A percentile compares a stretch with the other conserved stretches of the same genome.
These are phyloP conservation scores for Phytophthora pisi DNA, from an alignment of 352 stramenopile genomes.

Conservation along the genomic window DNA sequence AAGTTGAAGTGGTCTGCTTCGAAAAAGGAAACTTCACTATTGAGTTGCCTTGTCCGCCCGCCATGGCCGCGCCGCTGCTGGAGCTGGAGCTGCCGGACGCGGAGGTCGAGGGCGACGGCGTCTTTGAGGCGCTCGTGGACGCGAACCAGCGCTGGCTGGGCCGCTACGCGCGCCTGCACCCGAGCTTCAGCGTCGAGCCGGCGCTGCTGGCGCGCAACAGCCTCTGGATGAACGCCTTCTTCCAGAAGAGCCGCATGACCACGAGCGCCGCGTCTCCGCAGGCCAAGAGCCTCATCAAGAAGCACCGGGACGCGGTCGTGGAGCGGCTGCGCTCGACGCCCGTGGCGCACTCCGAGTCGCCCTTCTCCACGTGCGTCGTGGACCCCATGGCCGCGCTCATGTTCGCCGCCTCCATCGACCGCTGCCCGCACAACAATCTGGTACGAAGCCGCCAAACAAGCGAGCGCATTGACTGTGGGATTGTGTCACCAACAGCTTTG, in stretches of 20 bases:
- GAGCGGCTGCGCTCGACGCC: constrained; percentile 44
- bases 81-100: constrained; percentile 47
- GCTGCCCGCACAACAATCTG: constrained; percentile 65
- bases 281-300: constrained; percentile 59
- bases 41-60: neutral
- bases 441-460: constrained; percentile 25
- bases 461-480: too few species aligned
- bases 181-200: constrained; percentile 58
- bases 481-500: neutral
- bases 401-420: constrained; percentile 62
- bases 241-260: constrained; percentile 80
- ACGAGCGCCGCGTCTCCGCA: constrained; percentile 61
- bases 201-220: constrained; percentile 69
- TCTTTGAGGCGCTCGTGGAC: constrained; percentile 57
- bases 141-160: constrained; percentile 73
- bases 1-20: constrained; percentile 23
- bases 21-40: neutral
- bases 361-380: constrained; percentile 54
- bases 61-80: constrained; percentile 23
- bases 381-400: constrained; percentile 71
- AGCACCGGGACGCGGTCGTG: constrained; percentile 53
- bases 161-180: constrained; percentile 61
- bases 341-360: constrained; percentile 46
- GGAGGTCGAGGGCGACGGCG: constrained; percentile 33
- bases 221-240: constrained; percentile 84